These are phyloP conservation scores for Penicillium angulare DNA, from an alignment of 495 filamentous ascomycete genomes.

Conservation along the genomic window DNA sequence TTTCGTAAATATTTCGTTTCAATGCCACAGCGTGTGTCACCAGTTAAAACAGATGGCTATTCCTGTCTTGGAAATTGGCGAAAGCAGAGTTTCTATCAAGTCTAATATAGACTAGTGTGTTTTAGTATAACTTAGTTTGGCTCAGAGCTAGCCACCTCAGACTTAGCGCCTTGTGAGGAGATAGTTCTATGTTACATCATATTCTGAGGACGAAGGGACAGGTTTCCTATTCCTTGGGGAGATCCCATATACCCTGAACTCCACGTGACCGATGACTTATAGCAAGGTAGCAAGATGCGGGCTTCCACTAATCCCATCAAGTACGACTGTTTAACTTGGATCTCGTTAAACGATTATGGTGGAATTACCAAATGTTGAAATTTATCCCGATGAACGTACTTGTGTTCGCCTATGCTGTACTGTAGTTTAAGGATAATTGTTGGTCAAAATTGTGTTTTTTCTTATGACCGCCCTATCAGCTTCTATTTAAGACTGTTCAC, in stretches of 20 bases:
- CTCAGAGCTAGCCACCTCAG: not conserved
- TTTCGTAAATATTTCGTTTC: too few relatives aligned
- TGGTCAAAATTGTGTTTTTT: not conserved
- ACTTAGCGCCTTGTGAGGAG: not conserved
- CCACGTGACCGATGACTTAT: not conserved
- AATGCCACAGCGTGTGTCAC: too few relatives aligned
- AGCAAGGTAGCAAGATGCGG: not conserved
- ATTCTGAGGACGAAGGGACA: not conserved
- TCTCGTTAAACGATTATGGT: not conserved
- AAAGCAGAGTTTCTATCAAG: too few relatives aligned
- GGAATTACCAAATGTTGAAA: not conserved
- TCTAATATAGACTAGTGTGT: too few relatives aligned
- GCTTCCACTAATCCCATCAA: not conserved
- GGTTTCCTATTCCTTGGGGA: constrained; percentile 2
- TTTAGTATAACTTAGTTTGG: not conserved
- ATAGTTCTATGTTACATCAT: not conserved
- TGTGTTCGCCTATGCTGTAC: not conserved
- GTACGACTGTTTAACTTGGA: not conserved
- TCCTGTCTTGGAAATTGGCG: too few relatives aligned
- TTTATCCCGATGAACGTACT: not conserved
- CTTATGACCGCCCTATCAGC: not conserved
- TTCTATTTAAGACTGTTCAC: constrained; percentile 3
- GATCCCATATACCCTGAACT: not conserved
- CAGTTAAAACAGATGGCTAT: too few relatives aligned
- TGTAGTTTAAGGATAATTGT: not conserved